These are phyloP conservation scores for Pseudozyma pruni DNA, from an alignment of 1,284 basidiomycete species.

Conservation along the genomic window DNA sequence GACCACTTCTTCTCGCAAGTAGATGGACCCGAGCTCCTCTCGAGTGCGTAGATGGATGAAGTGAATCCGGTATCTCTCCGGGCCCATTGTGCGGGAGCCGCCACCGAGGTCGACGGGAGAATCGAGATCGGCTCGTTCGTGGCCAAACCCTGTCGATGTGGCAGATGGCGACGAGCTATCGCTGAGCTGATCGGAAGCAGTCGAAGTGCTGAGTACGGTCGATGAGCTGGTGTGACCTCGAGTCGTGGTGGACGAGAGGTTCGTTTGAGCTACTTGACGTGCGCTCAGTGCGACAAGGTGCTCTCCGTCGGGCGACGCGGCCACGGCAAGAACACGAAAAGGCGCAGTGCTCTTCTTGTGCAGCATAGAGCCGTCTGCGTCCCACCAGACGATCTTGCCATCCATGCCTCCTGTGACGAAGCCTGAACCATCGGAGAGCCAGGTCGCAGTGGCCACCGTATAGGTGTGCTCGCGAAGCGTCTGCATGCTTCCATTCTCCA, in stretches of 20 bases:
- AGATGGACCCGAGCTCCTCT: constrained; percentile 71
- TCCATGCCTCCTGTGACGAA: constrained; percentile 93
- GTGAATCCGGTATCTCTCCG: constrained; percentile 74
- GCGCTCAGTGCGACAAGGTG: constrained; percentile 80
- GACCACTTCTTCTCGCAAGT: constrained; percentile 78
- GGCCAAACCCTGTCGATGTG: constrained; percentile 19
- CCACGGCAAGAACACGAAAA: constrained; percentile 88
- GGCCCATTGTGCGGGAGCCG: constrained; percentile 68
- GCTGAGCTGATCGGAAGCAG: constrained; percentile 32
- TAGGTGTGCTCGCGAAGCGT: constrained; percentile 78
- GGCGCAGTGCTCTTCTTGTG: constrained; percentile 79
- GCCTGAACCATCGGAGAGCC: constrained; percentile 86
- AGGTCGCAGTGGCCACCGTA: constrained; percentile 84
- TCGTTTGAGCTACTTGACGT: constrained; percentile 25
- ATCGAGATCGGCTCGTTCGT: constrained; percentile 14
- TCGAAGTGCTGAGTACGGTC: constrained; percentile 27
- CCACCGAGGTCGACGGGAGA: constrained; percentile 47
- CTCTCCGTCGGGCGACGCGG: constrained; percentile 84
- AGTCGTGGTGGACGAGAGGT: constrained; percentile 9
- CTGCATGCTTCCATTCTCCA: constrained; percentile 21
- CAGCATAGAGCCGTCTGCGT: constrained; percentile 74
- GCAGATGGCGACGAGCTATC: constrained; percentile 28
- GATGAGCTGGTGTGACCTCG: constrained; percentile 24
- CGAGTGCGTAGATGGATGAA: constrained; percentile 77
- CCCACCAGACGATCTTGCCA: constrained; percentile 84